Percentiles rank a stretch among this genome's conserved stretches.
These are phyloP conservation scores for Linum usitatissimum DNA, from an alignment of 345 rosid genomes.

Conservation along the genomic window DNA sequence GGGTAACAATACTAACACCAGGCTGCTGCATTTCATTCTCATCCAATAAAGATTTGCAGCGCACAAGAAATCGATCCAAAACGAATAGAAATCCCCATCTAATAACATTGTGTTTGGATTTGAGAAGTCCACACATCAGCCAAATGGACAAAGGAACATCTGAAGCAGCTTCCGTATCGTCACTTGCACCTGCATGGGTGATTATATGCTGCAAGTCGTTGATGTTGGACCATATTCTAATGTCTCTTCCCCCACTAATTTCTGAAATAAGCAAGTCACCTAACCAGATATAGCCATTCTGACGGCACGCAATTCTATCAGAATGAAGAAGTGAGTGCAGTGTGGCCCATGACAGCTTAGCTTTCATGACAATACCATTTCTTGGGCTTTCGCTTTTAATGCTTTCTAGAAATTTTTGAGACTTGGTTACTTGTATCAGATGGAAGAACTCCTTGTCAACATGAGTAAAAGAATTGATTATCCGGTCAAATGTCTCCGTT, in stretches of 20 bases:
- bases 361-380: conserved; percentile 39
- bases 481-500: conserved; percentile 66
- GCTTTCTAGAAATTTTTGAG: conserved; percentile 52
- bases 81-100: conserved; percentile 87
- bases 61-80: conserved; percentile 93
- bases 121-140: conserved; percentile 87
- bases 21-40: conserved; percentile 65
- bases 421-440: conserved; percentile 65
- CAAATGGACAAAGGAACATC: conserved; percentile 72
- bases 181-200: conserved; percentile 46
- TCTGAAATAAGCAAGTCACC: conserved; percentile 89
- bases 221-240: conserved; percentile 61
- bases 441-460: conserved; percentile 75
- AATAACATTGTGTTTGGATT: conserved; percentile 58
- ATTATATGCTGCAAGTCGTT: conserved; percentile 56
- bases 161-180: conserved; percentile 51
- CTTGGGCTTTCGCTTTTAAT: conserved; percentile 30
- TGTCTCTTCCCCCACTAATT: conserved; percentile 59
- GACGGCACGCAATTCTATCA: conserved; percentile 63
- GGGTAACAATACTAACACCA: conserved; percentile 30
- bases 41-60: conserved; percentile 83
- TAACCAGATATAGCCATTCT: conserved; percentile 89
- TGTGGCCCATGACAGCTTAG: conserved; percentile 71
- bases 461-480: conserved; percentile 81
- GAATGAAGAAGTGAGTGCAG: conserved; percentile 97